Conservation (phyloP, 1,284 basidiomycete genomes). For the Leccinum huronense region DNA sequence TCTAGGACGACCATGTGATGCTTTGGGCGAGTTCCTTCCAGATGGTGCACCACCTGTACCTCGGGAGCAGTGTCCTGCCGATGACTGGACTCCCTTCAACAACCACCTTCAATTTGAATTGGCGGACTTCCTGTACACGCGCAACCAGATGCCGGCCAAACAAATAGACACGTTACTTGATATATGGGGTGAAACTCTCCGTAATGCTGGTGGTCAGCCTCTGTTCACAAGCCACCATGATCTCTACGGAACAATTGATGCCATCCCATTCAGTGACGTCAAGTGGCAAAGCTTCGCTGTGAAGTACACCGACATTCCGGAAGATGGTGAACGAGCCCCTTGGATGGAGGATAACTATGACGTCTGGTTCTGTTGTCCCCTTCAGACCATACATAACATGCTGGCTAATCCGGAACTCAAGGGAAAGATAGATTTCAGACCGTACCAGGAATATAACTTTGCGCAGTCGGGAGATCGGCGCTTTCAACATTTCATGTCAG, state of each 20-base stretch:
- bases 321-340: background rate
- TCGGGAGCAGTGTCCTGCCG: background rate
- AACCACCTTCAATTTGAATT: slow-evolving; percentile 8
- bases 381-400: background rate
- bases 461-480: background rate
- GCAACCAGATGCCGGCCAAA: slow-evolving; percentile 26
- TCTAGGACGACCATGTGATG: background rate
- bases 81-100: slow-evolving; percentile 13
- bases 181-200: slow-evolving; percentile 22
- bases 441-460: background rate
- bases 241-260: background rate
- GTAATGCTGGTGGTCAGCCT: background rate
- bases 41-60: background rate
- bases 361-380: background rate
- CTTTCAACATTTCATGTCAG: background rate
- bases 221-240: background rate
- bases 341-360: background rate
- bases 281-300: background rate
- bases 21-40: background rate
- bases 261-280: background rate
- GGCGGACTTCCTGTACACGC: slow-evolving; percentile 19
- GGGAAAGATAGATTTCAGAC: background rate
- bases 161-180: slow-evolving; percentile 31
- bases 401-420: background rate
- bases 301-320: background rate